Evolutionary conservation across 805 yeast species (phyloP), one percentile per base, ranked within the genome.

Genomic region (Pichia insulana): DNA sequence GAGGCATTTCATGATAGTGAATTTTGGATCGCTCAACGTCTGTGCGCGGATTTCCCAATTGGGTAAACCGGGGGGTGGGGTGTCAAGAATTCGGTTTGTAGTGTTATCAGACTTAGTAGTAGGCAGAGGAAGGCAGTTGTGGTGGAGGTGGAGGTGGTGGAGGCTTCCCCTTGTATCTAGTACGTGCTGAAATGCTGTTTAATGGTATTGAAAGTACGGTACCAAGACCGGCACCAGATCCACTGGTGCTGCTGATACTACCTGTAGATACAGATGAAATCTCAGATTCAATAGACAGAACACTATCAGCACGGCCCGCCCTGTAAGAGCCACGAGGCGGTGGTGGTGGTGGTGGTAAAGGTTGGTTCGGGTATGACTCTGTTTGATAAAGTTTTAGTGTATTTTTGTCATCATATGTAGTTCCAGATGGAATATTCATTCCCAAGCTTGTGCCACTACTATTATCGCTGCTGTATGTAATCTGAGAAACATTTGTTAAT

Each of bases 141-240:
- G 40, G 28, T 12, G 42, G 27, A 2, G 43, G 43, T 22, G 41
- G 43, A 12, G 41, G 41, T 15, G 41, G 42, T 2, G 42, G 34
- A 12, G 42, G 34, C 10, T 20, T 22, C 39, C 30, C 15, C 19
- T 22, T 22, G 25, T 22, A 22, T 22, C 25, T 22, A 8, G 25
- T 22, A 8, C 25, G 25, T 22, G 25, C 25, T 22, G 25, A 22
- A 6, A 22, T 22, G 25, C 25, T 22, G 25, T 22, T 22, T 20
- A 26, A 12, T 27, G 39, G 26, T 13, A 30, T 19, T 17, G 26
- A 22, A 13, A 18, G 27, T 18, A 27, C 18, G 7, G 26, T 11
- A 4, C 20, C 32, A 17, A 27, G 12, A 13, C 28, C 34, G 11
- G 27, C 12, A 33, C 13, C n/a, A 26, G 38, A 15, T 25, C 38